phyloP scores from a whole-genome alignment of 257 asterid genomes.

The Galeopsis tetrahit region DNA sequence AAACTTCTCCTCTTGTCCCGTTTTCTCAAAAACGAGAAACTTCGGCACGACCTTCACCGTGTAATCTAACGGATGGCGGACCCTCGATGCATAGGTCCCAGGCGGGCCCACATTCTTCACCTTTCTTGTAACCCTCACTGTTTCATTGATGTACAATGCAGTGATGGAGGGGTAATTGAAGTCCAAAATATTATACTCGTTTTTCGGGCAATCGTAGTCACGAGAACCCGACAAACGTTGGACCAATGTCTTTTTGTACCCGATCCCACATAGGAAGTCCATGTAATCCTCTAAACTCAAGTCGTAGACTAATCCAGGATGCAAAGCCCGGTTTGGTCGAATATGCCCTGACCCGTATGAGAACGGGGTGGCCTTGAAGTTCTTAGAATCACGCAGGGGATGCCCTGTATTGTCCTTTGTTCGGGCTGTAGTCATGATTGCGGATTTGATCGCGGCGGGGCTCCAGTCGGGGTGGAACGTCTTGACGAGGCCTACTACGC shows the following conservation, averaged over 20 bases:
- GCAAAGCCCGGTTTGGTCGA: constrained; percentile 59
- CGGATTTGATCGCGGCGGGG: constrained; percentile 67
- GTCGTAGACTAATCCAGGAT: constrained; percentile 76
- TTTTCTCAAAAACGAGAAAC: constrained; percentile 33
- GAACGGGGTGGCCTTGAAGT: constrained; percentile 40
- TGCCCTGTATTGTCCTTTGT: constrained; percentile 54
- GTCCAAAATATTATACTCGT: constrained; percentile 34
- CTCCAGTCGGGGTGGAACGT: constrained; percentile 64
- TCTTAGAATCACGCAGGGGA: constrained; percentile 26
- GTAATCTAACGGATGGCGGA: constrained; percentile 44
- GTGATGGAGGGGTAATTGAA: constrained; percentile 64
- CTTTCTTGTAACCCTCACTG: constrained; percentile 42
- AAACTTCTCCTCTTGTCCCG: constrained; percentile 58
- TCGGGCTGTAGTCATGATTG: constrained; percentile 67
- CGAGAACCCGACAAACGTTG: background rate
- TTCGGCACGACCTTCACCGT: constrained; percentile 45
- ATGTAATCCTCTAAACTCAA: constrained; percentile 46
- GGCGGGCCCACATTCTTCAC: constrained; percentile 63
- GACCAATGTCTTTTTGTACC: constrained; percentile 46
- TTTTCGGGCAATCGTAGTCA: constrained; percentile 42
- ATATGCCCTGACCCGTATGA: constrained; percentile 63
- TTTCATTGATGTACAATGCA: background rate
- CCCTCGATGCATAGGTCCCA: constrained; percentile 38
- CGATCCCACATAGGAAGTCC: constrained; percentile 62
- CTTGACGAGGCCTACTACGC: constrained; percentile 59